Evolutionary conservation across 1,284 basidiomycete species (phyloP).

Genomic region (Crepidotus sp.): DNA sequence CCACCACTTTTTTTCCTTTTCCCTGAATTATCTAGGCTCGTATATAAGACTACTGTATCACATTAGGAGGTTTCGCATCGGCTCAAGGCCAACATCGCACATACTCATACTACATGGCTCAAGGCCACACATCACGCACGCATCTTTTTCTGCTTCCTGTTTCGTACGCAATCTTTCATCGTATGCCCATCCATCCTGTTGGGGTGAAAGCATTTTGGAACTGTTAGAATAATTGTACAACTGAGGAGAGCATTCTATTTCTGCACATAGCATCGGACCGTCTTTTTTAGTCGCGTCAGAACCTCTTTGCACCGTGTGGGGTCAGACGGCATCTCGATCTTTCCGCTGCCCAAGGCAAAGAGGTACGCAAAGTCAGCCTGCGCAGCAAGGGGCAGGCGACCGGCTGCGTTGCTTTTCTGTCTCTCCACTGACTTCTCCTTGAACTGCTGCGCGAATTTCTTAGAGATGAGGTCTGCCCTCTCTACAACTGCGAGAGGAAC

Average conservation of each 20-base stretch:
- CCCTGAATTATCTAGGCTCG: conserved; percentile 4
- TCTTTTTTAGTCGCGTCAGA: conserved; percentile 44
- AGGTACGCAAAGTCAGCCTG: conserved; percentile 87
- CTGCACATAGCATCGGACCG: conserved; percentile 27
- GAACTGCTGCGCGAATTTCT: conserved; percentile 82
- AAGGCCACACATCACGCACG: conserved; percentile 17
- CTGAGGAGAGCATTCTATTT: conserved; percentile 4
- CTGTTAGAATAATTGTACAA: neutral
- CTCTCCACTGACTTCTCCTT: conserved; percentile 64
- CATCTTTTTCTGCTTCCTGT: conserved; percentile 3
- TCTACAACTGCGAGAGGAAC: conserved; percentile 76
- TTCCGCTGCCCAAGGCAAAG: conserved; percentile 46
- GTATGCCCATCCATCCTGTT: neutral
- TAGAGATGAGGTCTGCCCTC: conserved; percentile 80
- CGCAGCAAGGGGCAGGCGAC: conserved; percentile 62
- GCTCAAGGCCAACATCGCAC: conserved; percentile 18
- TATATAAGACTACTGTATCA: conserved; percentile 15
- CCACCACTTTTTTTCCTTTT: too few species aligned
- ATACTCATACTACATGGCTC: conserved; percentile 18
- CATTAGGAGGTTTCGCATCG: conserved; percentile 17
- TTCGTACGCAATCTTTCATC: neutral
- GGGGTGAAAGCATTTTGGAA: neutral
- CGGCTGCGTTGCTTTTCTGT: conserved; percentile 45
- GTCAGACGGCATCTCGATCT: conserved; percentile 42
- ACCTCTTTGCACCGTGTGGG: conserved; percentile 43